Conservation (phyloP, 306 rosid species). For the Dalbergia oliveri region DNA sequence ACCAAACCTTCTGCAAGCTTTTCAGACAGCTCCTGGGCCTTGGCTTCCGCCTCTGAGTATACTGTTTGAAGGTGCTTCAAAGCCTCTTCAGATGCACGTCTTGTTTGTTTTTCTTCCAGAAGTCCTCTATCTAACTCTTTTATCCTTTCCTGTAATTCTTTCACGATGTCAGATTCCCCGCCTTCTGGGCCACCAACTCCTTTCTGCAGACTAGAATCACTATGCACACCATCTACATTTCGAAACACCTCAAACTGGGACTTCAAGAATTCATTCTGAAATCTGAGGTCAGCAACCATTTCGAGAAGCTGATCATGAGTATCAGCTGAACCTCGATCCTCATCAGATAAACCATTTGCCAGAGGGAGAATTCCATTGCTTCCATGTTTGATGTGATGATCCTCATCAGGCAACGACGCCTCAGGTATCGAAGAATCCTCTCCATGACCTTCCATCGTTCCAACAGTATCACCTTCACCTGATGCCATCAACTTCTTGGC, state of each 20-base stretch:
- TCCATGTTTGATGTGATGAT: conserved; percentile 33
- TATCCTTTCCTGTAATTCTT: conserved; percentile 65
- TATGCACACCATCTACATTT: conserved; percentile 44
- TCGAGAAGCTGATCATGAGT: conserved; percentile 71
- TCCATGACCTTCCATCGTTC: conserved; percentile 45
- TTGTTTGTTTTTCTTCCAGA: conserved; percentile 81
- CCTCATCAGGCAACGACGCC: conserved; percentile 48
- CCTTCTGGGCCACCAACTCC: conserved; percentile 50
- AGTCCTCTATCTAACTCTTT: conserved; percentile 69
- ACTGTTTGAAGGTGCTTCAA: conserved; percentile 79
- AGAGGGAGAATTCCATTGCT: conserved; percentile 49
- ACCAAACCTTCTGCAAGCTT: conserved; percentile 88
- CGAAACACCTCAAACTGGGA: conserved; percentile 74
- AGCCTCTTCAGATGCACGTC: conserved; percentile 88
- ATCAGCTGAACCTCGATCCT: conserved; percentile 44
- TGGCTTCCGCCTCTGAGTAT: conserved; percentile 82
- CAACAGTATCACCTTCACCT: conserved; percentile 54
- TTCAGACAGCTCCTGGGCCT: conserved; percentile 75
- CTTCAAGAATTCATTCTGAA: conserved; percentile 87
- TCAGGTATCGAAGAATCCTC: conserved; percentile 52
- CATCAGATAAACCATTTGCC: conserved; percentile 60
- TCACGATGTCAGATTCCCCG: conserved; percentile 53
- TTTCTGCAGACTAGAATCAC: conserved; percentile 46
- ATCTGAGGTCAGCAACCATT: conserved; percentile 70
- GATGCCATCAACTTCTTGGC: conserved; percentile 51